Base-by-base conservation (phyloP, 257 asterid species). In the Scutellaria baicalensis region DNA sequence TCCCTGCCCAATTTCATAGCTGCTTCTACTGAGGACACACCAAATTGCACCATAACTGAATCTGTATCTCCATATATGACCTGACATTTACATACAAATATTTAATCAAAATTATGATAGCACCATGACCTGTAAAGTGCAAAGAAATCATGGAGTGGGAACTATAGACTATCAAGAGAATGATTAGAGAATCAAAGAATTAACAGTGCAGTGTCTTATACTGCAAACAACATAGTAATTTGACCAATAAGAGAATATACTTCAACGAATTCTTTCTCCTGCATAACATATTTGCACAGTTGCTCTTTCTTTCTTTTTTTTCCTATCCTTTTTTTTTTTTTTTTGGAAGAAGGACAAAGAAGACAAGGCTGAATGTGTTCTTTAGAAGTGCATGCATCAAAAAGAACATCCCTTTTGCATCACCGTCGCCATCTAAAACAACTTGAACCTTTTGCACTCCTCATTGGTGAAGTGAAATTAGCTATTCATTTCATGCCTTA, bases 1-100 rank as follows among this genome's bases (percentile, higher is more conserved):
- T 92, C 97, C 85, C 89, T 89, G 42, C 99, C 99, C 79, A 94
- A 81, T 39, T 75, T 74, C 99, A 94, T 94, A 66, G 99, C 96
- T 84, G 79, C 96, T 77, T 91, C 96, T 54, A 94, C 96, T 6
- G 93, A 72, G 71, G 96, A 64, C 74, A 91, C 96, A 68, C 99
- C 95, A 82, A 94, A 94, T 70, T 91, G 97, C 88, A 94, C 99
- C 99, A 94, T 94, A 58, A 94, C 97, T 45, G 99, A 94, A 81
- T 94, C 99, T 47, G 99, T 94, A 83, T 94, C 99, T 72, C 99
- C 99, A 82, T 94, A 94, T 81, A 94, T 91, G 80, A 94, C 86
- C 99, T 91, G 83, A 65, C 76, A 80, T 47, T 48, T 67, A 18
- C 42, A 59, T 72, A 40, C 51, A 17, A 52, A 38, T 58, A 71